phyloP scores from a whole-genome alignment of 2,329 filamentous ascomycete species.

The Mycosphaerelloides madeirae region DNA sequence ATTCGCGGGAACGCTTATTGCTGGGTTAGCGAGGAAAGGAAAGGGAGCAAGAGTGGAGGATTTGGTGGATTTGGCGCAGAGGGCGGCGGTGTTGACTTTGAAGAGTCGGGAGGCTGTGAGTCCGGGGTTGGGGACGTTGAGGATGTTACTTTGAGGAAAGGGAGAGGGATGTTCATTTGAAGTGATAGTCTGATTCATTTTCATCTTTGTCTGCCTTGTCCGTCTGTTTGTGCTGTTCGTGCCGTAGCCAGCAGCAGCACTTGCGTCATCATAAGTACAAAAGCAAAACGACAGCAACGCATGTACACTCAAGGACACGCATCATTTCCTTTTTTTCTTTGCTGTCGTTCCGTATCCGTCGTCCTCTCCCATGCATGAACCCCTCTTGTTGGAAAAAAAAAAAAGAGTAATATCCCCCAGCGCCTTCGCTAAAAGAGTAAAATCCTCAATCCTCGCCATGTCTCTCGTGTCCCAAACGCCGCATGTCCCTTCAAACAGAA shows the following conservation, averaged over 20 bases:
- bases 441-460: background rate
- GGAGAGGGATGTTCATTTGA: background rate
- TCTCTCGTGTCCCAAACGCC: background rate
- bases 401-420: slow-evolving; percentile 10
- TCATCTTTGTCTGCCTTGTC: too few species aligned
- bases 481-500: background rate
- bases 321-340: too few species aligned
- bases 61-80: slow-evolving; percentile 74
- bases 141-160: background rate
- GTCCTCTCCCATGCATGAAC: too few species aligned
- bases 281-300: too few species aligned
- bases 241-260: too few species aligned
- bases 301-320: too few species aligned
- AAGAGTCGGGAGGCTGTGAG: slow-evolving; percentile 69
- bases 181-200: too few species aligned
- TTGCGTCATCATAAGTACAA: too few species aligned
- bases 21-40: slow-evolving; percentile 56
- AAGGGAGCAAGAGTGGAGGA: slow-evolving; percentile 48
- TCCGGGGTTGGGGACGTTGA: too few species aligned
- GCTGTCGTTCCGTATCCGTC: too few species aligned
- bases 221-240: too few species aligned
- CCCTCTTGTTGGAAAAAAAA: too few species aligned
- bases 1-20: slow-evolving; percentile 78
- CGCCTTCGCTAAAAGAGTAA: slow-evolving; percentile 22
- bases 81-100: slow-evolving; percentile 72